These are phyloP conservation scores for Starmerella potacharoeniae DNA, from an alignment of 805 yeast species.

Conservation along the genomic window DNA sequence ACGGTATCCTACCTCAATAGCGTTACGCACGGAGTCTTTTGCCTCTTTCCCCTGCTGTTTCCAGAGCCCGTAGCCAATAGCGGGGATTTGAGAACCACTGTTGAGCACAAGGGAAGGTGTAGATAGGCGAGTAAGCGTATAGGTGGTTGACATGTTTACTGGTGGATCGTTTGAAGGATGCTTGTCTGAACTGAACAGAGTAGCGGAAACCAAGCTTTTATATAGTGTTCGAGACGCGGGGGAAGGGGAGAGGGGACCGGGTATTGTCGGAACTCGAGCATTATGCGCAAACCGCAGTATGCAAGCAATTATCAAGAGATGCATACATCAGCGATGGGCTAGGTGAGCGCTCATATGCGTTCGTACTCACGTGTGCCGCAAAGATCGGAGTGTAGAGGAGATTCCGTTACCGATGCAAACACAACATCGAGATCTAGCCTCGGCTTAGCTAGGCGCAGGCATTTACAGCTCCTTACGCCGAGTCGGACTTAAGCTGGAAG, in stretches of 20 bases:
- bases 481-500: too few species aligned
- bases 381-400: neutral
- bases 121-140: conserved; percentile 10
- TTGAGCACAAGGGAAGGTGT: conserved; percentile 10
- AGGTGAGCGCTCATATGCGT: neutral
- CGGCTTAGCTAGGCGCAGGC: too few species aligned
- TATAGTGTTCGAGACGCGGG: neutral
- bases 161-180: neutral
- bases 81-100: conserved; percentile 12
- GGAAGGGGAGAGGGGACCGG: neutral
- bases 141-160: conserved; percentile 4
- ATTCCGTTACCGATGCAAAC: neutral
- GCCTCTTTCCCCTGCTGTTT: conserved; percentile 17
- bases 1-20: conserved; percentile 56
- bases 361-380: neutral
- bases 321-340: neutral
- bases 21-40: conserved; percentile 39
- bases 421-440: neutral
- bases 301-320: neutral
- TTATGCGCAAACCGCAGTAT: neutral
- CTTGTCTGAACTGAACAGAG: neutral
- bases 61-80: conserved; percentile 17
- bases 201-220: neutral
- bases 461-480: too few species aligned
- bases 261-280: neutral